These are phyloP conservation scores for Plectranthus barbatus DNA, from an alignment of 257 asterid species.

Conservation along the genomic window DNA sequence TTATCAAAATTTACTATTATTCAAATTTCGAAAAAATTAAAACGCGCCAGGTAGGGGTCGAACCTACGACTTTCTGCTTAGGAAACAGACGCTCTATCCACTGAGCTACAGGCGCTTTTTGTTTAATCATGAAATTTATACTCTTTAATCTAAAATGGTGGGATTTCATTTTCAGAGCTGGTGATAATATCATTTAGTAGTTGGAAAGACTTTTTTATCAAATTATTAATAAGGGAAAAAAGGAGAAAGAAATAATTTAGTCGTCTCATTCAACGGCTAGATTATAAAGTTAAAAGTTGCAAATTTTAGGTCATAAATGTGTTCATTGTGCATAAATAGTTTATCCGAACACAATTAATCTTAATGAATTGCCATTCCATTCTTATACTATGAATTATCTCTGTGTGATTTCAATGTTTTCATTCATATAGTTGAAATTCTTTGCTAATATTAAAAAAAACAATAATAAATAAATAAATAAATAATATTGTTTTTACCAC, in stretches of 20 bases:
- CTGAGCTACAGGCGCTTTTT: constrained; percentile 83
- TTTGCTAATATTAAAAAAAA: too few species aligned
- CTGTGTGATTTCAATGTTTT: too few species aligned
- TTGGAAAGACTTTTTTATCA: background rate
- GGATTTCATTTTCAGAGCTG: background rate
- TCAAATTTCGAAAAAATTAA: too few species aligned
- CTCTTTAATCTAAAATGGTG: background rate
- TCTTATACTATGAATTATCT: too few species aligned
- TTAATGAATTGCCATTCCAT: too few species aligned
- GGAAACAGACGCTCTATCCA: constrained; percentile 99
- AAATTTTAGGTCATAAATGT: too few species aligned
- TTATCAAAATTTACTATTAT: too few species aligned
- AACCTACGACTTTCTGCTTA: constrained; percentile 95
- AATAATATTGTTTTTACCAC: too few species aligned
- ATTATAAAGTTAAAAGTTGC: background rate
- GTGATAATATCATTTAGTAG: background rate
- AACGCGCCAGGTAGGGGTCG: constrained; percentile 99
- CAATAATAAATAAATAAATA: too few species aligned
- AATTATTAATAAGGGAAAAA: background rate
- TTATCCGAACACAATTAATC: too few species aligned
- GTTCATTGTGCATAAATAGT: background rate
- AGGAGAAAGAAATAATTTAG: background rate
- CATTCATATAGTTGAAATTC: too few species aligned
- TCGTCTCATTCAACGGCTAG: background rate
- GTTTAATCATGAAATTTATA: accelerated